These are phyloP conservation scores for Hypoxylon subgilvum DNA, from an alignment of 495 filamentous ascomycete genomes.

Conservation along the genomic window DNA sequence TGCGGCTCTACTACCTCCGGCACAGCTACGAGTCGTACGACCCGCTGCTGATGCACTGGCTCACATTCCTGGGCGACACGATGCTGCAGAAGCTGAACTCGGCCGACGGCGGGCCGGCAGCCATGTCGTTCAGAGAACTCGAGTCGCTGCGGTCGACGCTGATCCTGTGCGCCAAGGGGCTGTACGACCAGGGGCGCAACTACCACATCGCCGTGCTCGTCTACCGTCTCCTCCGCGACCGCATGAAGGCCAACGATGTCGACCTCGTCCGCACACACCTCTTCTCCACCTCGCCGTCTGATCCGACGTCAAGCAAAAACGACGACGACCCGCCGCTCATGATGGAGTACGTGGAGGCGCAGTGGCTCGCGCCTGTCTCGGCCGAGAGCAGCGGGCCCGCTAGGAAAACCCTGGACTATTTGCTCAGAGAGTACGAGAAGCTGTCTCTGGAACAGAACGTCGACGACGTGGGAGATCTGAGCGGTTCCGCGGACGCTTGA, in stretches of 20 bases:
- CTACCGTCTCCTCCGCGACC: conserved; percentile 28
- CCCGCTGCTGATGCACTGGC: conserved; percentile 44
- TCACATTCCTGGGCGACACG: conserved; percentile 40
- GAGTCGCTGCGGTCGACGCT: conserved; percentile 43
- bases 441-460: conserved; percentile 13
- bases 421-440: conserved; percentile 31
- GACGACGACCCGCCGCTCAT: conserved; percentile 31
- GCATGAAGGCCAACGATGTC: conserved; percentile 29
- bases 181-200: conserved; percentile 44
- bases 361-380: conserved; percentile 28
- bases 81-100: conserved; percentile 32
- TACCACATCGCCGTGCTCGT: conserved; percentile 39
- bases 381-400: not conserved
- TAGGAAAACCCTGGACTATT: conserved; percentile 21
- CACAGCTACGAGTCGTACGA: conserved; percentile 48
- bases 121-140: conserved; percentile 2
- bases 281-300: conserved; percentile 12
- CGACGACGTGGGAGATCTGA: conserved; percentile 16
- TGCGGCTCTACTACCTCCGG: conserved; percentile 51
- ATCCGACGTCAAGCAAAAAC: not conserved
- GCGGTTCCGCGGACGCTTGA: not conserved
- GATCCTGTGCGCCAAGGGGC: conserved; percentile 45
- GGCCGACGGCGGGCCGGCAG: not conserved
- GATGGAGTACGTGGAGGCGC: conserved; percentile 29
- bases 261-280: conserved; percentile 32